Conservation (phyloP, 1,139 yeast species). For the Debaryomyces udenii region DNA sequence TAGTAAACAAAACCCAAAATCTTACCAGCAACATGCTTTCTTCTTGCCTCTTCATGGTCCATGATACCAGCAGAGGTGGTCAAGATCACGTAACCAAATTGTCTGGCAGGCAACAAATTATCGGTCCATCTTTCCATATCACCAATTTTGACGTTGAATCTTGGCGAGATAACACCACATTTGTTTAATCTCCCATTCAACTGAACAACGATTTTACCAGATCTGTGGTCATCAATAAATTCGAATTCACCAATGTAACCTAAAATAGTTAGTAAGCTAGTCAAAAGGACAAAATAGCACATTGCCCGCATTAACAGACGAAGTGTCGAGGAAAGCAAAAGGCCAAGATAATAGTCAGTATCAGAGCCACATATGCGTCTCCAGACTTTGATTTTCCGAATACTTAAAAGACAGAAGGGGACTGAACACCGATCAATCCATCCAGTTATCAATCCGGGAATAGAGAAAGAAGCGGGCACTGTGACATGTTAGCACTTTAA, state of each 20-base stretch:
- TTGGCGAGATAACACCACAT: conserved; percentile 96
- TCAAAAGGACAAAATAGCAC: conserved; percentile 1
- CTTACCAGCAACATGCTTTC: conserved; percentile 98
- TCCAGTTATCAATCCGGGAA: conserved; percentile 96
- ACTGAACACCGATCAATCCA: conserved; percentile 85
- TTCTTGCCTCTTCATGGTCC: conserved; percentile 99
- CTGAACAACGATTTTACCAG: conserved; percentile 93
- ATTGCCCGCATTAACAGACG: neutral
- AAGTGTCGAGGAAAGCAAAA: conserved; percentile 79
- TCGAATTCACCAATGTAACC: conserved; percentile 75
- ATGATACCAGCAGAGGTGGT: conserved; percentile 98
- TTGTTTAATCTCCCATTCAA: conserved; percentile 96
- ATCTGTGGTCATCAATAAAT: conserved; percentile 97
- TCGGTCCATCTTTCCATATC: conserved; percentile 97
- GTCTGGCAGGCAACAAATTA: conserved; percentile 95
- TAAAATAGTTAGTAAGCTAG: conserved; percentile 14
- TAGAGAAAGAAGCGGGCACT: conserved; percentile 5
- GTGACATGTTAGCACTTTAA: conserved; percentile 5
- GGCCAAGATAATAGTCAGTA: conserved; percentile 39
- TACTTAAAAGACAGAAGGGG: conserved; percentile 97
- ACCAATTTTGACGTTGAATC: conserved; percentile 88
- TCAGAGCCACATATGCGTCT: conserved; percentile 72
- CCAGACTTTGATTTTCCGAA: conserved; percentile 82
- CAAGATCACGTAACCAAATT: conserved; percentile 90
- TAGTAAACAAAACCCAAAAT: conserved; percentile 92